These are phyloP conservation scores for Vachellia pachyceras DNA, from an alignment of 306 rosid species.

Conservation along the genomic window DNA sequence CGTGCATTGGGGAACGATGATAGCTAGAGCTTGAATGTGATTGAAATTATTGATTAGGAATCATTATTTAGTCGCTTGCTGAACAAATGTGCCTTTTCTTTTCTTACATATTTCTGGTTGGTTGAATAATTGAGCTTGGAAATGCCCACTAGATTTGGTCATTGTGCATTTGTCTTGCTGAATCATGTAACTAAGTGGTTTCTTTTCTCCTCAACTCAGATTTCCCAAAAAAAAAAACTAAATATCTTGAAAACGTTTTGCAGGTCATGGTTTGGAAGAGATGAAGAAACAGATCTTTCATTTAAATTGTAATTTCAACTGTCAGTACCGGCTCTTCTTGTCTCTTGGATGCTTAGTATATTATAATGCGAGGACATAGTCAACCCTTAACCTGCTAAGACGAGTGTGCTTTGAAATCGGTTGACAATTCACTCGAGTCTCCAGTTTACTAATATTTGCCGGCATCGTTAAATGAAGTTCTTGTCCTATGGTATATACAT, in stretches of 20 bases:
- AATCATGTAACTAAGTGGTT: neutral
- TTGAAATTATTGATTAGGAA: neutral
- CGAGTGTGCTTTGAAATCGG: neutral
- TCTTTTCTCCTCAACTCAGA: neutral
- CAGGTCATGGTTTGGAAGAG: neutral
- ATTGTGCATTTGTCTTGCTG: neutral
- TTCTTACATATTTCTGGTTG: neutral
- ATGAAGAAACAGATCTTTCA: neutral
- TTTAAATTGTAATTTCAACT: neutral
- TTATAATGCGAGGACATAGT: neutral
- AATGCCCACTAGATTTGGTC: neutral
- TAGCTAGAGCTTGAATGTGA: neutral
- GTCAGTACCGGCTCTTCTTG: neutral
- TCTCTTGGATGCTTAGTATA: neutral
- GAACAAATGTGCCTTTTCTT: neutral
- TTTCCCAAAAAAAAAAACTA: neutral
- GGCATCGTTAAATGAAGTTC: neutral
- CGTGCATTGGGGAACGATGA: neutral
- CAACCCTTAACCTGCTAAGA: neutral
- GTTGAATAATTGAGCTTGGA: neutral
- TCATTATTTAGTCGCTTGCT: neutral
- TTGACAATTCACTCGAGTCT: neutral
- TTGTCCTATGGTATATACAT: neutral
- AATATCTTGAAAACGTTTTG: neutral
- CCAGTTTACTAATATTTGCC: neutral